Conservation (phyloP, 257 asterid genomes). For the Buddleja alternifolia region DNA sequence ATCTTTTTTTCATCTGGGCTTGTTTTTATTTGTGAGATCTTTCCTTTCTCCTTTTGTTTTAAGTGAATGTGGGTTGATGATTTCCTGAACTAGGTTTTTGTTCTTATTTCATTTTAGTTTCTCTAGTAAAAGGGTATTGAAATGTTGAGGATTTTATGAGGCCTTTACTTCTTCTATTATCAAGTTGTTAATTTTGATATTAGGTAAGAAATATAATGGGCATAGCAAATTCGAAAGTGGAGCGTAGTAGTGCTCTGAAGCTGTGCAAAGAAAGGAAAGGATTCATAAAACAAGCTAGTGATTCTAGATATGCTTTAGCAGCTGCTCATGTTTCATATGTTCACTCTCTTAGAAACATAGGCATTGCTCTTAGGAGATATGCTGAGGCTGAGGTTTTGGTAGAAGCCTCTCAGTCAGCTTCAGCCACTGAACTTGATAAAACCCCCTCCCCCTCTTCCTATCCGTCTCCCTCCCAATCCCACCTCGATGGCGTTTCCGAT, state of each 20-base stretch:
- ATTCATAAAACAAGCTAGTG: conserved; percentile 83
- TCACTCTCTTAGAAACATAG: conserved; percentile 80
- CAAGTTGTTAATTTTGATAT: conserved; percentile 34
- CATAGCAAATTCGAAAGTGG: conserved; percentile 63
- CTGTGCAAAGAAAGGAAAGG: conserved; percentile 86
- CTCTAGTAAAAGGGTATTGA: not conserved
- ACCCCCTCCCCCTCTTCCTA: conserved; percentile 71
- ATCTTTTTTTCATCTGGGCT: conserved; percentile 18
- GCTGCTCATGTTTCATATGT: conserved; percentile 93
- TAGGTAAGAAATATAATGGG: conserved; percentile 57
- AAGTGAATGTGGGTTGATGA: not conserved
- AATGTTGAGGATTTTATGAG: conserved; percentile 27
- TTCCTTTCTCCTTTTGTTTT: not conserved
- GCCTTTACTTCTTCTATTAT: conserved; percentile 22
- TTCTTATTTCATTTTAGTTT: too few relatives aligned
- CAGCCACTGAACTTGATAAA: conserved; percentile 68
- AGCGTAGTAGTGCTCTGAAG: conserved; percentile 73
- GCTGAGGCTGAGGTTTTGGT: conserved; percentile 89
- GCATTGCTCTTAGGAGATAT: conserved; percentile 82
- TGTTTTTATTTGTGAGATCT: conserved; percentile 12
- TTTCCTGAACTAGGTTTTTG: conserved; percentile 5
- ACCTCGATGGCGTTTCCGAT: conserved; percentile 61
- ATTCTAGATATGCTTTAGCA: conserved; percentile 86
- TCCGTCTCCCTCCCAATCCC: conserved; percentile 77
- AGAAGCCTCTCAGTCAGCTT: conserved; percentile 59